Percentiles rank a stretch among this genome's conserved stretches.
Conservation (phyloP, 768 basidiomycete species). For the Boletus subcaerulescens region DNA sequence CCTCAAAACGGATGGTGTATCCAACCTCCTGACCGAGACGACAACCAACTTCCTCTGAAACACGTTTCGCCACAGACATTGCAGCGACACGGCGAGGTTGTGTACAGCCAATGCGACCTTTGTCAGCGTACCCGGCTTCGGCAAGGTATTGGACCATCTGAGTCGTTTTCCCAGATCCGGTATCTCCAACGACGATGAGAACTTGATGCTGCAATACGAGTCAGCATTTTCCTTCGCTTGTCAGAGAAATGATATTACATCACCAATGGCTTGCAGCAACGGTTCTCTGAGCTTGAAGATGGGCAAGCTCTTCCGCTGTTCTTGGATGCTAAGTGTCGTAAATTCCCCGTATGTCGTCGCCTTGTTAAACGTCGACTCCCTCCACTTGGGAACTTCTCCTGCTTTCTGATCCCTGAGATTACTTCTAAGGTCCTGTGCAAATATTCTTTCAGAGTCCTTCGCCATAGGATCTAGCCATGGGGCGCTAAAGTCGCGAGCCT, state of each 20-base stretch:
- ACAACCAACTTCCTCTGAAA: slow-evolving; percentile 97
- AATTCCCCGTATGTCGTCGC: slow-evolving; percentile 95
- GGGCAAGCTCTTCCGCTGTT: slow-evolving; percentile 87
- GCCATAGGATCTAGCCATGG: slow-evolving; percentile 99
- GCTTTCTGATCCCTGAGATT: slow-evolving; percentile 80
- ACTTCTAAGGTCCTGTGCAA: slow-evolving; percentile 90
- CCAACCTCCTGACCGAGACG: slow-evolving; percentile 97
- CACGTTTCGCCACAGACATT: slow-evolving; percentile 98
- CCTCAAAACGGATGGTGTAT: slow-evolving; percentile 98
- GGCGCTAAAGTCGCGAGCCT: slow-evolving; percentile 90
- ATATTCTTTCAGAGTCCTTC: slow-evolving; percentile 76
- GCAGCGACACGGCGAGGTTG: slow-evolving; percentile 99
- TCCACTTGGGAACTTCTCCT: slow-evolving; percentile 85
- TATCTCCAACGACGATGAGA: slow-evolving; percentile 97
- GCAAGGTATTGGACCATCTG: slow-evolving; percentile 99
- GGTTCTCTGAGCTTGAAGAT: slow-evolving; percentile 94
- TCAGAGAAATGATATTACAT: slow-evolving; percentile 49
- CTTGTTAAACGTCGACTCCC: slow-evolving; percentile 89
- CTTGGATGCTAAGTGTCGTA: slow-evolving; percentile 85
- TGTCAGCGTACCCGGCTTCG: slow-evolving; percentile 90
- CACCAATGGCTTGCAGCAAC: slow-evolving; percentile 82
- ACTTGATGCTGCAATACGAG: slow-evolving; percentile 60
- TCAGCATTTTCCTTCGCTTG: slow-evolving; percentile 14
- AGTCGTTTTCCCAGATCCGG: slow-evolving; percentile 98
- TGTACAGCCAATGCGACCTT: slow-evolving; percentile 91